Evolutionary conservation across 164 flowering plant species (phyloP).

Genomic region (Chimonanthus praecox): DNA sequence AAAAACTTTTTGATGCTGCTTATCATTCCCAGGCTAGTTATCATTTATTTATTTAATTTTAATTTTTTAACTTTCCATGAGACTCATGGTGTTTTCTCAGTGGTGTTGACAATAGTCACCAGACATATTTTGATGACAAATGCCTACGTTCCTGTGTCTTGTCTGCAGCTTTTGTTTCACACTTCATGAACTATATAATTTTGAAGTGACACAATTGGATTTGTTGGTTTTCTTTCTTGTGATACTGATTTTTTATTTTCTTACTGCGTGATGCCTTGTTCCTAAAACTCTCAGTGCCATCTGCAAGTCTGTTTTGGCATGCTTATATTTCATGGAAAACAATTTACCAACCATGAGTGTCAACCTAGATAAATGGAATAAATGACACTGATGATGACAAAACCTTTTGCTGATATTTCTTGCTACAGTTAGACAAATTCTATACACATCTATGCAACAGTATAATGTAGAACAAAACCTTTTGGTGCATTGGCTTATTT

Average conservation of each 20-base stretch:
- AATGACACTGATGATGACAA: no score
- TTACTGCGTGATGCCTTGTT: no score
- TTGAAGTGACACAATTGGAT: background rate
- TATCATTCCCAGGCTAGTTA: no score
- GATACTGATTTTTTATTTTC: no score
- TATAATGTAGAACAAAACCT: background rate
- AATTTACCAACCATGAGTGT: no score
- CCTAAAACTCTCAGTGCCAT: no score
- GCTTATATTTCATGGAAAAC: no score
- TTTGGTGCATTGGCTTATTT: background rate
- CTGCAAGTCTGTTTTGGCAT: no score
- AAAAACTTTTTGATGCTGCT: background rate
- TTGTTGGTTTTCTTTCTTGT: background rate
- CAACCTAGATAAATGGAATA: no score
- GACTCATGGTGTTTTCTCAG: background rate
- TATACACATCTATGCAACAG: background rate
- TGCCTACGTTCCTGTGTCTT: background rate
- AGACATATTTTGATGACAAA: background rate
- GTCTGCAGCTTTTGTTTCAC: background rate
- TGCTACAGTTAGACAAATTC: no score
- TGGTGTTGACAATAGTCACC: background rate
- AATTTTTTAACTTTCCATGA: background rate
- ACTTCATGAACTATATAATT: background rate
- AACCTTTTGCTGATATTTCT: no score
- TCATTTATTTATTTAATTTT: no score